These are phyloP conservation scores for Aspergillus baeticus DNA, from an alignment of 495 filamentous ascomycete species.

Conservation along the genomic window DNA sequence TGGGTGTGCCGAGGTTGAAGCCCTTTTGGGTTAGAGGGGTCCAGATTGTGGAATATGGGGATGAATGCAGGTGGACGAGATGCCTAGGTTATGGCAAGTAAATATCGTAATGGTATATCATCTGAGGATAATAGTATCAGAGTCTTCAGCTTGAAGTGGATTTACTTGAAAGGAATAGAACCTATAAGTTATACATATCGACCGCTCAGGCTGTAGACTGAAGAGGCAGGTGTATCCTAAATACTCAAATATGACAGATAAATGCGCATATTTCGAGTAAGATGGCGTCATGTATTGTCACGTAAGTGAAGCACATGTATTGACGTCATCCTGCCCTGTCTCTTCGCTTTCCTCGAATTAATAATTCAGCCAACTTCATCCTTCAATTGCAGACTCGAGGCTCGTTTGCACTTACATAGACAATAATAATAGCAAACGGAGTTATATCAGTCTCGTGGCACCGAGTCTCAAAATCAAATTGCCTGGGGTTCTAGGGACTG, in stretches of 20 bases:
- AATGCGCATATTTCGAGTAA: background rate
- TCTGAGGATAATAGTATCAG: too few species aligned
- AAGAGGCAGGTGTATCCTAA: background rate
- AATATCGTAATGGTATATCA: too few species aligned
- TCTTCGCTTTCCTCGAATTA: background rate
- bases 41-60: background rate
- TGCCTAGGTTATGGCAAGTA: too few species aligned
- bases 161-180: too few species aligned
- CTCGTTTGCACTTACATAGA: background rate
- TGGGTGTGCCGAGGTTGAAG: slow-evolving; percentile 11
- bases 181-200: too few species aligned
- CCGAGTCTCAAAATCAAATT: background rate
- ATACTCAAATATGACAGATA: background rate
- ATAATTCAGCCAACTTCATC: background rate
- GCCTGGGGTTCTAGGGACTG: slow-evolving; percentile 1
- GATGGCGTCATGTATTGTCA: slow-evolving; percentile 27
- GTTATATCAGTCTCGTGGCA: background rate
- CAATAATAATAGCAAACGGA: background rate
- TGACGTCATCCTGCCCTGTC: slow-evolving; percentile 28
- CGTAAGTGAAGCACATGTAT: slow-evolving; percentile 25
- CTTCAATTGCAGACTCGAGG: background rate
- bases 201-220: background rate
- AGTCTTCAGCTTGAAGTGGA: too few species aligned
- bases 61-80: background rate
- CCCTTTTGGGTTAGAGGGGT: background rate